phyloP scores from a whole-genome alignment of 148 eudicot species.

The Heliamphora exappendiculata region DNA sequence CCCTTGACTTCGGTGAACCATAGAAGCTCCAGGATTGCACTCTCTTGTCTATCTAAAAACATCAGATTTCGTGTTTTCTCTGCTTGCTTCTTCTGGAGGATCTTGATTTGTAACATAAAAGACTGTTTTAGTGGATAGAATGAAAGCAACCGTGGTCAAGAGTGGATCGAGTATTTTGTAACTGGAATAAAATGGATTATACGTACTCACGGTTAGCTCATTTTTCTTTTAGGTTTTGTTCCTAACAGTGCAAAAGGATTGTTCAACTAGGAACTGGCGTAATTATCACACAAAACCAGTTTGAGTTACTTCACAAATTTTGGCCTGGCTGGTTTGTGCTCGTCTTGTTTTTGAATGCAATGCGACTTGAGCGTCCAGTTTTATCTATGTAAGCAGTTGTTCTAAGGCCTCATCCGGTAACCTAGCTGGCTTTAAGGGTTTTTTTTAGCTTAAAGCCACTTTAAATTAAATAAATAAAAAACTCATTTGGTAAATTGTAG shows the following conservation, averaged over 20 bases:
- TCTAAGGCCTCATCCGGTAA: no score
- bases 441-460: no score
- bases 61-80: neutral
- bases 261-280: conserved; percentile 3
- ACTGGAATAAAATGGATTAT: neutral
- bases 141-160: neutral
- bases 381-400: no score
- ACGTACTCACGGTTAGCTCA: neutral
- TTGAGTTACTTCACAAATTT: conserved; percentile 1
- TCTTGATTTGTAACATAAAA: conserved; percentile 9
- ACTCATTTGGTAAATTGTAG: no score
- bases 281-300: neutral
- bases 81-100: neutral
- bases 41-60: neutral
- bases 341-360: no score
- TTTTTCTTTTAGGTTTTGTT: neutral
- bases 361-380: no score
- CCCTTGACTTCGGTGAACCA: neutral
- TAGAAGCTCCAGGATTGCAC: neutral
- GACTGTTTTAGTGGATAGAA: conserved; percentile 10
- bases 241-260: neutral
- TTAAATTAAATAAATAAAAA: no score
- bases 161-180: conserved; percentile 8
- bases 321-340: neutral
- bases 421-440: no score